These are phyloP conservation scores for Cercophora samala DNA, from an alignment of 495 filamentous ascomycete genomes.

Conservation along the genomic window DNA sequence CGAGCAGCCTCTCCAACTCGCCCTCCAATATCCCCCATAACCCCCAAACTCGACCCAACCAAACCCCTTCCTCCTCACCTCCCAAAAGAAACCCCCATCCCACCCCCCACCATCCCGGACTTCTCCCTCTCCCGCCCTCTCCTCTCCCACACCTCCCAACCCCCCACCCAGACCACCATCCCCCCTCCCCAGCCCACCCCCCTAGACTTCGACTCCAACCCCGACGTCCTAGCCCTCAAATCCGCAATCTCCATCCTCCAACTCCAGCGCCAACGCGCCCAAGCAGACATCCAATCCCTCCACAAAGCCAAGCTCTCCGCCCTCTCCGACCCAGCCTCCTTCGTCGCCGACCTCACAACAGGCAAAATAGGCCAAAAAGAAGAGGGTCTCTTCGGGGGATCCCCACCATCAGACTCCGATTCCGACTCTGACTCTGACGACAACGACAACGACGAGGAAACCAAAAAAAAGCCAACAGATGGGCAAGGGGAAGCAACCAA, in stretches of 20 bases:
- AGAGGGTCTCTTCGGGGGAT: constrained; percentile 27
- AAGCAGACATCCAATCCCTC: constrained; percentile 65
- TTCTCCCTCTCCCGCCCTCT: constrained; percentile 35
- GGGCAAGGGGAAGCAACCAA: constrained; percentile 11
- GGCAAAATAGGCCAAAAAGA: constrained; percentile 48
- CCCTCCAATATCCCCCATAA: constrained; percentile 47
- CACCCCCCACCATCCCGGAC: constrained; percentile 15
- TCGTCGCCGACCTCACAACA: constrained; percentile 57
- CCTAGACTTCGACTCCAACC: constrained; percentile 65
- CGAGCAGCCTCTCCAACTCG: constrained; percentile 16
- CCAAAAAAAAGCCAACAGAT: constrained; percentile 11
- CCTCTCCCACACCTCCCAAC: constrained; percentile 43
- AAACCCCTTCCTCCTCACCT: background rate
- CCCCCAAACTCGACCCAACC: constrained; percentile 35
- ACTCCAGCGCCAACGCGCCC: constrained; percentile 71
- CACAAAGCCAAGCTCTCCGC: constrained; percentile 62
- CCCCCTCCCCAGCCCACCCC: constrained; percentile 63
- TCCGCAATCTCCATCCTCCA: constrained; percentile 78
- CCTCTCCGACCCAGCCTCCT: constrained; percentile 63
- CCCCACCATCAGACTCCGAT: constrained; percentile 26
- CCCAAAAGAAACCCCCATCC: constrained; percentile 5
- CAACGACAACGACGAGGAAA: constrained; percentile 17
- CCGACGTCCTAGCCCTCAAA: constrained; percentile 78
- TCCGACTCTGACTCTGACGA: constrained; percentile 38
- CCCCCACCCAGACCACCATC: constrained; percentile 30